Conservation (phyloP, 164 flowering plant genomes). For the Aristolochia fimbriata region DNA sequence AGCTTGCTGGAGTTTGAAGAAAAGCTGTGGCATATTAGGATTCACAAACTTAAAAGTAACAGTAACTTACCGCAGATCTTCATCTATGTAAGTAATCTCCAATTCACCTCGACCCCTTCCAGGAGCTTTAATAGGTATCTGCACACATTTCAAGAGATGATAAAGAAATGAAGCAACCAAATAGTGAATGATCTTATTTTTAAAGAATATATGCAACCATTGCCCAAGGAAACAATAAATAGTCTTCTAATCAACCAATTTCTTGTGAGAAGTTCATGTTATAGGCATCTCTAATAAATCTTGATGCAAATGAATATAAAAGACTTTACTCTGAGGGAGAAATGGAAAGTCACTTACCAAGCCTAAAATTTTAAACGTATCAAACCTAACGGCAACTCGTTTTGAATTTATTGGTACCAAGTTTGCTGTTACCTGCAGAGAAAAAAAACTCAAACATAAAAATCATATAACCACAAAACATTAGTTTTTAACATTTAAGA, state of each 20-base stretch:
- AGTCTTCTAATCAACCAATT: too few species aligned
- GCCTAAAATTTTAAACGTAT: conserved; percentile 66
- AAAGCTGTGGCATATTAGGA: too few species aligned
- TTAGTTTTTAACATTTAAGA: neutral
- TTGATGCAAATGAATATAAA: neutral
- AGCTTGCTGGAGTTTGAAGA: too few species aligned
- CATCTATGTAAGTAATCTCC: conserved; percentile 82
- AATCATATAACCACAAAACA: conserved; percentile 4
- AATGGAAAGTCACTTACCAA: conserved; percentile 37
- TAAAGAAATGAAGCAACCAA: neutral
- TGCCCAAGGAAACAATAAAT: neutral
- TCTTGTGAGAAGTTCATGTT: too few species aligned
- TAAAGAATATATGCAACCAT: neutral
- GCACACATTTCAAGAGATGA: neutral
- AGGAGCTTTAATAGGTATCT: conserved; percentile 90
- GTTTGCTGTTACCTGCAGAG: conserved; percentile 75
- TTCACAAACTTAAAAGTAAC: neutral
- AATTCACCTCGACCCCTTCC: conserved; percentile 66
- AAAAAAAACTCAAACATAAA: too few species aligned
- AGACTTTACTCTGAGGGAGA: neutral
- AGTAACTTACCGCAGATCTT: conserved; percentile 60
- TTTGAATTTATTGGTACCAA: conserved; percentile 68
- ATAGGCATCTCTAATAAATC: too few species aligned
- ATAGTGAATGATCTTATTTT: neutral
- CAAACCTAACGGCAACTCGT: conserved; percentile 87